Conservation (phyloP, 1,284 basidiomycete genomes). For the Agroathelia rolfsii region DNA sequence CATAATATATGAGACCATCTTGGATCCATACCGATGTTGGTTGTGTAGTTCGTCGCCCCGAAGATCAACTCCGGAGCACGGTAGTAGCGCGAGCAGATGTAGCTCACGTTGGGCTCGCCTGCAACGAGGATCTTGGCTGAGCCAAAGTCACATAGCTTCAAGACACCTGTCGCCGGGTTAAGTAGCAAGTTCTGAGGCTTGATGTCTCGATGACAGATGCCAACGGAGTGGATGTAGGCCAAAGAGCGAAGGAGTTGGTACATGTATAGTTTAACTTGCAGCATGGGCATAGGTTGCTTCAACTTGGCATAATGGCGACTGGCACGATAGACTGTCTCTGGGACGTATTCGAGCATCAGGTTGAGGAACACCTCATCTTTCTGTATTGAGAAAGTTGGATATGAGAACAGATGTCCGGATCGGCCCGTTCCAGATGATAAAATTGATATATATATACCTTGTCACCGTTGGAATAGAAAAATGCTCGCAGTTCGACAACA, state of each 20-base stretch:
- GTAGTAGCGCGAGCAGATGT: constrained; percentile 99
- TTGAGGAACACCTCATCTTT: constrained; percentile 99
- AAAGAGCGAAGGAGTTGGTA: constrained; percentile 95
- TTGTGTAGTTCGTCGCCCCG: constrained; percentile 99
- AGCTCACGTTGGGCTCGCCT: constrained; percentile 98
- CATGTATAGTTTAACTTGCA: constrained; percentile 98
- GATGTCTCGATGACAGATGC: constrained; percentile 98
- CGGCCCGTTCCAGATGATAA: constrained; percentile 10
- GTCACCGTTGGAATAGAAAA: constrained; percentile 99
- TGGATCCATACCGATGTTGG: constrained; percentile 79
- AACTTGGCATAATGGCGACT: constrained; percentile 98
- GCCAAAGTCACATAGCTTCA: constrained; percentile 99
- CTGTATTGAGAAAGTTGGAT: constrained; percentile 31
- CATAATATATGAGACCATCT: constrained; percentile 3
- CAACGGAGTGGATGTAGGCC: constrained; percentile 97
- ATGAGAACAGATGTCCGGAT: constrained; percentile 10
- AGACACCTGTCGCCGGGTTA: constrained; percentile 91
- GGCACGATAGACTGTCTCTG: constrained; percentile 98
- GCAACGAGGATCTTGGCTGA: constrained; percentile 97
- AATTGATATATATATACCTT: constrained; percentile 53
- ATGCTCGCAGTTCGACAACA: constrained; percentile 94
- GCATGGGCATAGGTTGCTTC: constrained; percentile 99
- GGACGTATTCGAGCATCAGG: constrained; percentile 97
- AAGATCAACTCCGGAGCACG: constrained; percentile 99
- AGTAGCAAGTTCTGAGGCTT: constrained; percentile 98